These are phyloP conservation scores for Microcyclospora tardicrescens DNA, from an alignment of 2,329 filamentous ascomycete genomes.

Conservation along the genomic window DNA sequence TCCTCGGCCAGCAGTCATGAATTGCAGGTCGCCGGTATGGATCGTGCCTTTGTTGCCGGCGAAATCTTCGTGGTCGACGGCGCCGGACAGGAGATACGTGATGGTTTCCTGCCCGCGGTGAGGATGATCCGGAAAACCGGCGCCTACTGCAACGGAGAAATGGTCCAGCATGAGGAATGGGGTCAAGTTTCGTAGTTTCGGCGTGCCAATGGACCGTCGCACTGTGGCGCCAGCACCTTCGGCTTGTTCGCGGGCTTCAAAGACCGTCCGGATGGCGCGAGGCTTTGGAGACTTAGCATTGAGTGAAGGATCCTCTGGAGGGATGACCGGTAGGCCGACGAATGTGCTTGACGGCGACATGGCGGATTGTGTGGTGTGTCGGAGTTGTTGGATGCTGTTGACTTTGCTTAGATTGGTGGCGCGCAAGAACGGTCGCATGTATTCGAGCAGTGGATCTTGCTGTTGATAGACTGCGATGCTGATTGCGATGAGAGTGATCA, in stretches of 20 bases:
- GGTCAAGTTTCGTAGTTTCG: constrained; percentile 69
- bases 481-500: constrained; percentile 1
- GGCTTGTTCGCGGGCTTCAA: constrained; percentile 71
- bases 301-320: constrained; percentile 29
- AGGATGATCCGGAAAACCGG: constrained; percentile 81
- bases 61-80: constrained; percentile 85
- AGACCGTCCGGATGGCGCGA: constrained; percentile 68
- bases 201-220: constrained; percentile 74
- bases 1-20: constrained; percentile 89
- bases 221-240: constrained; percentile 84
- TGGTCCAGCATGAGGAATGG: constrained; percentile 94
- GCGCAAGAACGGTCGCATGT: constrained; percentile 29
- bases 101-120: constrained; percentile 78
- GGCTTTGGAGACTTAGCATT: constrained; percentile 51
- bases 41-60: constrained; percentile 76
- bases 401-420: constrained; percentile 17
- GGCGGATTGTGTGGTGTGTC: constrained; percentile 12
- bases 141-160: constrained; percentile 65
- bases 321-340: constrained; percentile 37
- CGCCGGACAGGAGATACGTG: constrained; percentile 77
- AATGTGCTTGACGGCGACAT: constrained; percentile 25
- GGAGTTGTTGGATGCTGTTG: constrained; percentile 5
- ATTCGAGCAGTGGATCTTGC: constrained; percentile 15
- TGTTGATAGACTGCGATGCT: constrained; percentile 17
- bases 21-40: constrained; percentile 78